These are phyloP conservation scores for Backusella circina DNA, from an alignment of 192 early-diverging fungal genomes.

Conservation along the genomic window DNA sequence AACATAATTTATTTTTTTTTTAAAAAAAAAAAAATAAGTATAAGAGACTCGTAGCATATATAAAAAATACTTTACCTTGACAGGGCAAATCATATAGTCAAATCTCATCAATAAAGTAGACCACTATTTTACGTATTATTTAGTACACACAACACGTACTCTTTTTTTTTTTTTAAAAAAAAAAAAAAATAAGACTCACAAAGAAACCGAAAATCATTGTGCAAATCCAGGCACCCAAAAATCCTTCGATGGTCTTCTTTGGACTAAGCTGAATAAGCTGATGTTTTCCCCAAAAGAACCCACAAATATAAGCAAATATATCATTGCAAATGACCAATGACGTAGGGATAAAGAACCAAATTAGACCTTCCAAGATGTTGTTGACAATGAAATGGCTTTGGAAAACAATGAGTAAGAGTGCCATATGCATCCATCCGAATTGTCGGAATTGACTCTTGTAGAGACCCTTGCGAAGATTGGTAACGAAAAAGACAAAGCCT, in stretches of 20 bases:
- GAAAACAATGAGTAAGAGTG: conserved; percentile 83
- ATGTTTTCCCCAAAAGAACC: conserved; percentile 91
- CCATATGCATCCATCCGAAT: conserved; percentile 97
- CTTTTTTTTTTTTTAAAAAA: too few relatives aligned
- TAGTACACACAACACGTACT: too few relatives aligned
- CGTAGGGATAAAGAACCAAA: conserved; percentile 93
- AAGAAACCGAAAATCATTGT: conserved; percentile 88
- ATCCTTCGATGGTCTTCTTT: conserved; percentile 98
- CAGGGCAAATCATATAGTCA: conserved; percentile 58
- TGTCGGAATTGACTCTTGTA: conserved; percentile 95
- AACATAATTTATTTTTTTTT: too few relatives aligned
- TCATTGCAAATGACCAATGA: conserved; percentile 93
- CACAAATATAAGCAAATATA: conserved; percentile 92
- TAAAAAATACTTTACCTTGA: conserved; percentile 31
- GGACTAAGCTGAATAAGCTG: conserved; percentile 88
- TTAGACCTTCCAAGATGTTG: conserved; percentile 95
- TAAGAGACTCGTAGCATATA: too few relatives aligned
- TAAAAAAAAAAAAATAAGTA: not conserved
- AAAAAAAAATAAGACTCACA: too few relatives aligned
- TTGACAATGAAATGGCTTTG: conserved; percentile 96
- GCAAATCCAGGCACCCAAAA: conserved; percentile 81
- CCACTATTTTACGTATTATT: conserved; percentile 34
- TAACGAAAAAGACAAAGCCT: conserved; percentile 88
- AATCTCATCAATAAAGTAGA: conserved; percentile 45
- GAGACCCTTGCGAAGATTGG: conserved; percentile 87